Base-by-base conservation (phyloP, 441 rosid genomes). In the Arabidopsis hybrid region DNA sequence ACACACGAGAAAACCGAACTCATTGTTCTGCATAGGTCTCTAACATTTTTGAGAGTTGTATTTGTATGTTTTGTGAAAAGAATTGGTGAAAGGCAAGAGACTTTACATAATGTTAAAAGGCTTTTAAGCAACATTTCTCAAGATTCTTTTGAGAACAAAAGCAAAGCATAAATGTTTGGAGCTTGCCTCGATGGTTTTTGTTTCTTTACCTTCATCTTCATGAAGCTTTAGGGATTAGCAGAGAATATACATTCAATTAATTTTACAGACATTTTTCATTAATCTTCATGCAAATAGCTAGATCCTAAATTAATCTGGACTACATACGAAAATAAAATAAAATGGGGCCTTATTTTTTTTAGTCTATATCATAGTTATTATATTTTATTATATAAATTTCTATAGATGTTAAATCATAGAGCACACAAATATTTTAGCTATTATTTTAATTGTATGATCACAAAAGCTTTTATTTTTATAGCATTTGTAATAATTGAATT, bases 151-250 rank as follows among this genome's bases (percentile, higher is more conserved):
- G 65, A 45, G 21, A 34, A 34, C 46, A 58, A 46, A 69, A 34
- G 35, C 43, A 89, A 90, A 89, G 96, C 80, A 89, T 86, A 86
- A 73, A 72, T 75, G 34, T 18, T 63, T 53, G 70, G 64, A 42
- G 16, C 65, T 69, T 7, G 5, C 39, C n/a, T 18, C 45, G 3
- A 11, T 40, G 31, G 35, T 49, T 45, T 53, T 40, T 64, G 47
- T 68, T 67, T n/a, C 26, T 45, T 14, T 14, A 14, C 14, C 9
- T 31, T 46, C 42, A 5, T 62, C 40, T 21, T 21, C 26, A 21
- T 21, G 26, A 21, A 21, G 26, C 26, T 21, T 21, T 21, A 21
- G 26, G 26, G 26, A 21, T 21, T 21, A 21, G 26, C 26, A 21
- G 26, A 21, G 26, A 21, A 21, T 21, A 21, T 21, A 21, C 26